Conservation (phyloP, 1,284 basidiomycete species). For the Rhodotorula sp. region DNA sequence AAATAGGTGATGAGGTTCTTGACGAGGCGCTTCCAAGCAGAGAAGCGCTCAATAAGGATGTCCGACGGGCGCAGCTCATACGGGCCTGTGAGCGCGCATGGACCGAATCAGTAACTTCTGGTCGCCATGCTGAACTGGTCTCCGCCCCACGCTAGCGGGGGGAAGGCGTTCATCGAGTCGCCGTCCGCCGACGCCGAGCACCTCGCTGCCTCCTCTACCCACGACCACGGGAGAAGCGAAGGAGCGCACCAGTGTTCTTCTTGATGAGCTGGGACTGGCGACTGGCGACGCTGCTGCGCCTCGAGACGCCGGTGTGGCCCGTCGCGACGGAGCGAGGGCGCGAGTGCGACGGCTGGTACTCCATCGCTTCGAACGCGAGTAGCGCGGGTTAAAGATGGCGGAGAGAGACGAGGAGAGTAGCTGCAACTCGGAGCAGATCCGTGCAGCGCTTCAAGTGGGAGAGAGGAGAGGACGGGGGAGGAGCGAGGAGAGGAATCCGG, state of each 20-base stretch:
- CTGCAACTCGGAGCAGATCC: too few relatives aligned
- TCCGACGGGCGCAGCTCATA: slow-evolving; percentile 92
- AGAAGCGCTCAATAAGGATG: slow-evolving; percentile 92
- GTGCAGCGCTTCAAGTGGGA: background rate
- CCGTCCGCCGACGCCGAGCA: background rate
- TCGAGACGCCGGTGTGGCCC: slow-evolving; percentile 32
- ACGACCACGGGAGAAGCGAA: background rate
- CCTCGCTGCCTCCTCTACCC: background rate
- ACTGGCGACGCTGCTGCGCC: slow-evolving; percentile 42
- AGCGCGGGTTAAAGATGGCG: background rate
- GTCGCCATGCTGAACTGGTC: too few relatives aligned
- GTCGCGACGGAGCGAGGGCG: slow-evolving; percentile 36
- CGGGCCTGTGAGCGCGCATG: slow-evolving; percentile 3
- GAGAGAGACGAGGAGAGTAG: too few relatives aligned
- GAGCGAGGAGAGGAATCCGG: too few relatives aligned
- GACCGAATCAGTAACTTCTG: background rate
- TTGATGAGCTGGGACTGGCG: slow-evolving; percentile 54
- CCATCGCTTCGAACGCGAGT: background rate
- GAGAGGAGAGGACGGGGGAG: background rate
- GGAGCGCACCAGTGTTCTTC: slow-evolving; percentile 51
- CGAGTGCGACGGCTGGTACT: slow-evolving; percentile 8
- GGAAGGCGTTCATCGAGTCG: background rate
- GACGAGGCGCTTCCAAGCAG: slow-evolving; percentile 92
- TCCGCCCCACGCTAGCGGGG: too few relatives aligned
- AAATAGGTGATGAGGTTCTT: slow-evolving; percentile 76